These are phyloP conservation scores for Paxillus ammoniavirescens DNA, from an alignment of 768 basidiomycete species.

Conservation along the genomic window DNA sequence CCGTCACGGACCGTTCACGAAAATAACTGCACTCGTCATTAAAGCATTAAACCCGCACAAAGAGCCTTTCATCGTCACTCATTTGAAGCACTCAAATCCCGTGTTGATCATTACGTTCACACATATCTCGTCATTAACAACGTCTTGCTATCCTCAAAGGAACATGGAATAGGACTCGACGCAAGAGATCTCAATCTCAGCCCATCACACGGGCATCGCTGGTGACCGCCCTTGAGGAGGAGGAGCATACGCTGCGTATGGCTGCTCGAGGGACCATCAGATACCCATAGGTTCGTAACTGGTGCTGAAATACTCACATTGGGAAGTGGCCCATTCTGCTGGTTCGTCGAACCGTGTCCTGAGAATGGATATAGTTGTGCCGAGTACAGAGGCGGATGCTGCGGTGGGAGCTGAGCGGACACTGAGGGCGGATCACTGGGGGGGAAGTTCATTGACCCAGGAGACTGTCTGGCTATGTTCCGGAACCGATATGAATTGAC, in stretches of 20 bases:
- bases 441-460: neutral
- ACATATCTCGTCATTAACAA: neutral
- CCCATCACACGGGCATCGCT: neutral
- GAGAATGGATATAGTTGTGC: conserved; percentile 5
- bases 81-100: neutral
- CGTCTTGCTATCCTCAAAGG: neutral
- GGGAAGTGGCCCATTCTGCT: neutral
- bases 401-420: neutral
- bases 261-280: neutral
- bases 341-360: neutral
- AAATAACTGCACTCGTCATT: neutral
- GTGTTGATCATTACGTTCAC: neutral
- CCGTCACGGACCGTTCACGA: neutral
- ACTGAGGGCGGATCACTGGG: neutral
- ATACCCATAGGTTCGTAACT: neutral
- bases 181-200: neutral
- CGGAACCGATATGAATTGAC: neutral
- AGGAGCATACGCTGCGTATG: neutral
- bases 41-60: neutral
- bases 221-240: neutral
- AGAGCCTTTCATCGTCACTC: neutral
- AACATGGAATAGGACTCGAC: neutral
- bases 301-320: neutral
- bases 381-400: neutral
- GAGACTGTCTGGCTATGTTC: neutral